A percentile compares a stretch with the other conserved stretches of the same genome.
phyloP scores from a whole-genome alignment of 2,329 filamentous ascomycete species.

The Pseudopyrenochaeta lycopersici region DNA sequence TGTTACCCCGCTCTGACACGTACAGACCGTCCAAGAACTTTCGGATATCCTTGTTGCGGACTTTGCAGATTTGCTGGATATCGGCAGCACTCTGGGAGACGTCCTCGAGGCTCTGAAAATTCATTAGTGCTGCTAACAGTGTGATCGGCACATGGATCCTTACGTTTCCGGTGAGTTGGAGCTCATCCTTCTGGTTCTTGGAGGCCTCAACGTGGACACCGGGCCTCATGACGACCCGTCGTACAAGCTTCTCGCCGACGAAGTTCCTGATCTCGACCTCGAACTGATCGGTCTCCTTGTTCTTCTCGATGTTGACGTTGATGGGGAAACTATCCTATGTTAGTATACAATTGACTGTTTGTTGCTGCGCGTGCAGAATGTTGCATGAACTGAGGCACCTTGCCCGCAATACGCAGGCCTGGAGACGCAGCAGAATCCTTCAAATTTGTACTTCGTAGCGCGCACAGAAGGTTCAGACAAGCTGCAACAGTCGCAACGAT shows the following conservation, averaged over 20 bases:
- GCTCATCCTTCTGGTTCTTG: slow-evolving; percentile 96
- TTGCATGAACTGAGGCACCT: too few species aligned
- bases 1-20: slow-evolving; percentile 98
- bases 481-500: background rate
- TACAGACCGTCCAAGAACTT: slow-evolving; percentile 99
- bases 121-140: slow-evolving; percentile 25
- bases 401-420: too few species aligned
- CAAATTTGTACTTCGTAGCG: too few species aligned
- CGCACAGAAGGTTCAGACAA: background rate
- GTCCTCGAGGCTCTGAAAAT: slow-evolving; percentile 76
- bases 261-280: slow-evolving; percentile 95
- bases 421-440: too few species aligned
- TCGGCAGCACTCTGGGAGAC: slow-evolving; percentile 98
- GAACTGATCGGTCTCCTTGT: slow-evolving; percentile 83
- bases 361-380: background rate
- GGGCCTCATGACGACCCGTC: slow-evolving; percentile 84
- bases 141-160: slow-evolving; percentile 11
- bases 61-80: slow-evolving; percentile 99
- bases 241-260: slow-evolving; percentile 93
- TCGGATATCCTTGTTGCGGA: slow-evolving; percentile 99
- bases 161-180: slow-evolving; percentile 85
- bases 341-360: slow-evolving; percentile 16
- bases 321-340: slow-evolving; percentile 79
- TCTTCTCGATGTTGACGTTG: slow-evolving; percentile 99
- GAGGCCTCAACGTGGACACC: slow-evolving; percentile 93